phyloP scores from a whole-genome alignment of 129 eudicot genomes.

The Rutidosis leptorrhynchoides region DNA sequence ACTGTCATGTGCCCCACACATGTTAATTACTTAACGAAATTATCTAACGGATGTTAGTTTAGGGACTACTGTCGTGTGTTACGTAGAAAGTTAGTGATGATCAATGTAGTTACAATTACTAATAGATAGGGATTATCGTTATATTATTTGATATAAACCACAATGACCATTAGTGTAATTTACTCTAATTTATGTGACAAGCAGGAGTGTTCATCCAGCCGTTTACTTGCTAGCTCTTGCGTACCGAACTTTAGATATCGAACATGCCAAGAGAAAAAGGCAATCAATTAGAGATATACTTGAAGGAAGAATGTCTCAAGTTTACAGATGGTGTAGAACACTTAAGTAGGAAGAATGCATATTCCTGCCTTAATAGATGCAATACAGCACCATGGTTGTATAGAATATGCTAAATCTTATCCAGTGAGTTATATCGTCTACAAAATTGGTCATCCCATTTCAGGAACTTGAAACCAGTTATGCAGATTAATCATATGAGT shows the following conservation, averaged over 20 bases:
- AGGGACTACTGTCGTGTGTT: no score
- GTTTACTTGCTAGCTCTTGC: conserved; percentile 90
- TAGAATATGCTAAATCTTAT: conserved; percentile 17
- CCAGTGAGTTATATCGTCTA: not conserved
- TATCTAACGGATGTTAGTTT: no score
- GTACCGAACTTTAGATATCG: conserved; percentile 88
- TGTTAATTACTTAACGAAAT: no score
- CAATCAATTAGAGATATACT: conserved; percentile 42
- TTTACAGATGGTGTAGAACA: conserved; percentile 67
- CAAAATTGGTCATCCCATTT: conserved; percentile 2
- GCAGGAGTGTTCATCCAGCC: conserved; percentile 98
- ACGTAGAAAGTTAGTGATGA: no score
- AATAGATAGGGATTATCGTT: no score
- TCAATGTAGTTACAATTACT: no score
- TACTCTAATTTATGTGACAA: conserved; percentile 13
- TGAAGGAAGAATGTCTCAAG: conserved; percentile 44
- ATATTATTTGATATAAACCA: no score
- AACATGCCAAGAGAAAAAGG: conserved; percentile 58
- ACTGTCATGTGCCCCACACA: no score
- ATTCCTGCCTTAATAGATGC: conserved; percentile 5
- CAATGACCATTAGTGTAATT: no score
- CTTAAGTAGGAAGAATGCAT: conserved; percentile 31
- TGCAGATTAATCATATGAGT: conserved; percentile 19
- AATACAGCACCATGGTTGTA: conserved; percentile 13
- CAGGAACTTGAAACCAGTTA: conserved; percentile 8